These are phyloP conservation scores for Oryza meridionalis DNA, from an alignment of 176 grass and related monocot species.

Conservation along the genomic window DNA sequence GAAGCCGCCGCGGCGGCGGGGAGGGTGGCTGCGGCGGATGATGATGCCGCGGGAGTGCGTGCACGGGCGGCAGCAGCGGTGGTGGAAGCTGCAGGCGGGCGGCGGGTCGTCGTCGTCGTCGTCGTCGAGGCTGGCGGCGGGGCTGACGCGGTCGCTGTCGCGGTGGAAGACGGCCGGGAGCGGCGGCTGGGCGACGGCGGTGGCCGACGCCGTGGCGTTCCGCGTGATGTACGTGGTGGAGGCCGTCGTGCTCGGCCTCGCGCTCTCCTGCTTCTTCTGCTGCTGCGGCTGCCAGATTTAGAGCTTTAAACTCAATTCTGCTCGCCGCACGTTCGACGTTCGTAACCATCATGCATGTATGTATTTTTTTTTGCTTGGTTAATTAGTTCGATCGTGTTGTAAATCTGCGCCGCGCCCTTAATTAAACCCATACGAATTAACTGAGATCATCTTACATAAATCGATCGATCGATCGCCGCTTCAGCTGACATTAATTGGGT, in stretches of 20 bases:
- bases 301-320: no score
- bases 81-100: constrained; percentile 12
- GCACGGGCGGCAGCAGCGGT: background rate
- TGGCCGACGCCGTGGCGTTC: constrained; percentile 67
- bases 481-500: no score
- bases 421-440: background rate
- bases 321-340: no score
- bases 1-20: background rate
- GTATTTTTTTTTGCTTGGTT: background rate
- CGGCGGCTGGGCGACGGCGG: constrained; percentile 37
- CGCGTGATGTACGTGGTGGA: constrained; percentile 74
- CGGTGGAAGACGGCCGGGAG: constrained; percentile 39
- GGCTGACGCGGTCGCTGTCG: constrained; percentile 26
- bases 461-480: background rate
- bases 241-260: constrained; percentile 76
- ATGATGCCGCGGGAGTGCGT: background rate
- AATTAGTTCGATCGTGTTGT: background rate
- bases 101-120: background rate
- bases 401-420: background rate
- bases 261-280: constrained; percentile 86
- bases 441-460: background rate
- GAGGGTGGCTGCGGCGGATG: constrained; percentile 40
- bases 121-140: constrained; percentile 33
- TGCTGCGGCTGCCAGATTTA: constrained; percentile 87
- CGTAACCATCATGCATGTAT: background rate